Evolutionary conservation across 805 yeast genomes (phyloP).

Genomic region (Suhomyces kilbournensis): DNA sequence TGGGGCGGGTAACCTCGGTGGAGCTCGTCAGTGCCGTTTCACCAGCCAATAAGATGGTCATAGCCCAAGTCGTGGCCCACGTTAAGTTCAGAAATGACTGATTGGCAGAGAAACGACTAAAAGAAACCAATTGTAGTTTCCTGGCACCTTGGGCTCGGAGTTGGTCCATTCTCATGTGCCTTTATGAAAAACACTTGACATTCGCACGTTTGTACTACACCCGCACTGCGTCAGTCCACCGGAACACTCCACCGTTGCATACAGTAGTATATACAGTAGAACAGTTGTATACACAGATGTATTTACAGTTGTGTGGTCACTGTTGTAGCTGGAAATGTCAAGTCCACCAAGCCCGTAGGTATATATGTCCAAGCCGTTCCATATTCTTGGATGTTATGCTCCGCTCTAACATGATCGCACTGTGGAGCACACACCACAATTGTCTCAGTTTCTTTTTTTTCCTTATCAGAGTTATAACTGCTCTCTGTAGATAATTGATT

Average conservation of each 20-base stretch:
- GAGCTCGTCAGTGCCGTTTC: background rate
- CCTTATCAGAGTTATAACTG: background rate
- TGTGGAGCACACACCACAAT: constrained; percentile 2
- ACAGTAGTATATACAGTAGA: background rate
- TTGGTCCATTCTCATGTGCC: background rate
- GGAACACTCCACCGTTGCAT: background rate
- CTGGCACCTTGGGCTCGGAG: background rate
- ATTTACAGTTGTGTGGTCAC: background rate
- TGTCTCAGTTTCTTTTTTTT: background rate
- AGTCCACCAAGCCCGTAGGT: background rate
- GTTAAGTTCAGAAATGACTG: background rate
- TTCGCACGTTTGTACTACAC: background rate
- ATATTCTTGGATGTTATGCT: background rate
- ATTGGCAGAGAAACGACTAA: background rate
- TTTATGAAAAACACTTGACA: background rate
- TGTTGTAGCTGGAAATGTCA: background rate
- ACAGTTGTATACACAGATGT: too few relatives aligned
- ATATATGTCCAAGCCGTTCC: background rate
- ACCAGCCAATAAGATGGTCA: background rate
- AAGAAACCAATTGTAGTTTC: background rate
- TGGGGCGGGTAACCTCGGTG: background rate
- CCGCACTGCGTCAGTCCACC: background rate
- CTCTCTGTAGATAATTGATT: background rate
- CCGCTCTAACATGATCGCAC: background rate
- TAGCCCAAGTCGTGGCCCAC: background rate